Conservation (phyloP, 371 early-diverging fungal genomes). For the Mucor sp. region DNA sequence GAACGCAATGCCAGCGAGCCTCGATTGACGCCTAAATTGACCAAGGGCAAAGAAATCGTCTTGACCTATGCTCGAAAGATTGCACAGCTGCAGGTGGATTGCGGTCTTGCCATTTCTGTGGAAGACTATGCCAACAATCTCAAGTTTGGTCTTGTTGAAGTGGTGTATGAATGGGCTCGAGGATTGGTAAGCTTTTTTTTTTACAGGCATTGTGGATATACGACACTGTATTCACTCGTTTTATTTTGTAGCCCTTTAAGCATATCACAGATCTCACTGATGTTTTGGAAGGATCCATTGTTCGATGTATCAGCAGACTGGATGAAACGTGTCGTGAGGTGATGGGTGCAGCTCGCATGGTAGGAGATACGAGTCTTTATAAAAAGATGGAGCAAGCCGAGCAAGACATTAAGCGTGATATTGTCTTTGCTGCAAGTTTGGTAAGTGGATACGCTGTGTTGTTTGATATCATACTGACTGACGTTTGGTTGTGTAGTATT, state of each 20-base stretch:
- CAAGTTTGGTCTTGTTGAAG: slow-evolving; percentile 92
- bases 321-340: slow-evolving; percentile 98
- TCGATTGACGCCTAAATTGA: slow-evolving; percentile 63
- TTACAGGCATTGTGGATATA: neutral
- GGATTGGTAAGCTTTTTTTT: slow-evolving; percentile 79
- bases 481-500: neutral
- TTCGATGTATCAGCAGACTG: slow-evolving; percentile 95
- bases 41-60: slow-evolving; percentile 62
- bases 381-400: slow-evolving; percentile 96
- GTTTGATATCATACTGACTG: neutral
- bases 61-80: slow-evolving; percentile 69
- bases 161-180: slow-evolving; percentile 98
- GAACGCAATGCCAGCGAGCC: slow-evolving; percentile 77
- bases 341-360: slow-evolving; percentile 88
- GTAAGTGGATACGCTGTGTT: slow-evolving; percentile 34
- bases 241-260: slow-evolving; percentile 73
- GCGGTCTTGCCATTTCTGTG: slow-evolving; percentile 63
- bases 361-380: slow-evolving; percentile 93
- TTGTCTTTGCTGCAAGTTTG: slow-evolving; percentile 98
- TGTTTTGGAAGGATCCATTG: slow-evolving; percentile 96
- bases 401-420: slow-evolving; percentile 94
- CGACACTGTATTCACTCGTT: neutral
- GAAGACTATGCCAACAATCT: slow-evolving; percentile 62
- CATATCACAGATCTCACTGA: slow-evolving; percentile 94
- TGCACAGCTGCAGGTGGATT: slow-evolving; percentile 73